Conservation (phyloP, 2,329 filamentous ascomycete species). For the Aureobasidium sp. region DNA sequence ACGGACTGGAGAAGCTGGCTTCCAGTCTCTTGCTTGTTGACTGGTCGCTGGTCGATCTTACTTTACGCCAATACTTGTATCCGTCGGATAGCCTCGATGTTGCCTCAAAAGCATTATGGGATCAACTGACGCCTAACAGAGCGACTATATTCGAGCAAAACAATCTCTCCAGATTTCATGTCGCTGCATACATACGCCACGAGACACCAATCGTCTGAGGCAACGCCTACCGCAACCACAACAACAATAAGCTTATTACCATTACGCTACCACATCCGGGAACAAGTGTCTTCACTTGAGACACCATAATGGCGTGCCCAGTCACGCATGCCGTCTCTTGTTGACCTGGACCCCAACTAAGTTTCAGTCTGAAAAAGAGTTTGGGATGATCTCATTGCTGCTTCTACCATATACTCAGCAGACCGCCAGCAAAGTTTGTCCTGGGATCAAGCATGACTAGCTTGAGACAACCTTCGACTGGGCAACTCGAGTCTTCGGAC, state of each 20-base stretch:
- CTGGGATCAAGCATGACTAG: neutral
- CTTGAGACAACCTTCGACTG: too few relatives aligned
- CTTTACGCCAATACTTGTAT: neutral
- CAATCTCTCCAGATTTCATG: neutral
- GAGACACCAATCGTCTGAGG: neutral
- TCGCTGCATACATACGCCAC: neutral
- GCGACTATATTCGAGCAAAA: neutral
- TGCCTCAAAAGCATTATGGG: neutral
- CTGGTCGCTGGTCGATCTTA: neutral
- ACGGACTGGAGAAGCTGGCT: neutral
- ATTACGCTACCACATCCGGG: neutral
- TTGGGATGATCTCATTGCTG: too few relatives aligned
- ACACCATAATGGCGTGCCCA: too few relatives aligned
- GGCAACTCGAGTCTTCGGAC: too few relatives aligned
- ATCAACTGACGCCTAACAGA: neutral
- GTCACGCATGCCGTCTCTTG: too few relatives aligned
- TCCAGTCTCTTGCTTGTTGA: neutral
- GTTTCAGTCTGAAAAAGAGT: too few relatives aligned
- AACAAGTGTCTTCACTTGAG: neutral
- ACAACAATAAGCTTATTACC: neutral
- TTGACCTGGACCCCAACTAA: too few relatives aligned
- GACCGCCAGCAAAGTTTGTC: too few relatives aligned
- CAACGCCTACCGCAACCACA: too few relatives aligned
- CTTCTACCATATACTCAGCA: too few relatives aligned
- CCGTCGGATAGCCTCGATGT: neutral